These are phyloP conservation scores for Anthracocystis setariae DNA, from an alignment of 1,284 basidiomycete genomes.

Conservation along the genomic window DNA sequence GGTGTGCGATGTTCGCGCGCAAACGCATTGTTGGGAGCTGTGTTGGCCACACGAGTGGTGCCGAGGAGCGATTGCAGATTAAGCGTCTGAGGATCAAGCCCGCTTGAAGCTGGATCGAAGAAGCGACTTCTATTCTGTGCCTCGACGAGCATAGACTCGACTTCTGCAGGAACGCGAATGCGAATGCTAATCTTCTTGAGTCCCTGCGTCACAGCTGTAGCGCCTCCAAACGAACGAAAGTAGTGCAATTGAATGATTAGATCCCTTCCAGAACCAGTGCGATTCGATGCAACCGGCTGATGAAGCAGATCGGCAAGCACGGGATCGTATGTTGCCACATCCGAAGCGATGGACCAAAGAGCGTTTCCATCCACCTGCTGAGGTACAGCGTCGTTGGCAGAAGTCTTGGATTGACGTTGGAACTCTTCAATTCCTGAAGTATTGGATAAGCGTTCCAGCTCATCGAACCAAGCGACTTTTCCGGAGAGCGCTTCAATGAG, in stretches of 20 bases:
- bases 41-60: neutral
- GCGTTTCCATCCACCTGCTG: too few relatives aligned
- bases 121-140: slow-evolving; percentile 7
- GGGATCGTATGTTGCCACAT: slow-evolving; percentile 7
- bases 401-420: too few relatives aligned
- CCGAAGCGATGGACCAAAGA: neutral
- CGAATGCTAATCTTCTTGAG: slow-evolving; percentile 13
- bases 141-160: slow-evolving; percentile 17
- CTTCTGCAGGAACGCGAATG: slow-evolving; percentile 10
- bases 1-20: neutral
- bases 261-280: slow-evolving; percentile 1
- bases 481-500: slow-evolving; percentile 12
- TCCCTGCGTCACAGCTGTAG: slow-evolving; percentile 10
- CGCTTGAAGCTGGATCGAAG: slow-evolving; percentile 3
- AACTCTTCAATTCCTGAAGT: too few relatives aligned
- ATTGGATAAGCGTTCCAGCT: slow-evolving; percentile 1
- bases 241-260: slow-evolving; percentile 12
- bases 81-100: slow-evolving; percentile 11
- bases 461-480: slow-evolving; percentile 14
- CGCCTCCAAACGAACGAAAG: slow-evolving; percentile 12
- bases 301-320: slow-evolving; percentile 10
- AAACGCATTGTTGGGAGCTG: too few relatives aligned
- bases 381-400: too few relatives aligned
- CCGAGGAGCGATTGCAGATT: slow-evolving; percentile 10
- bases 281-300: neutral